These are phyloP conservation scores for Grosmannia penicillata DNA, from an alignment of 2,329 filamentous ascomycete genomes.

Conservation along the genomic window DNA sequence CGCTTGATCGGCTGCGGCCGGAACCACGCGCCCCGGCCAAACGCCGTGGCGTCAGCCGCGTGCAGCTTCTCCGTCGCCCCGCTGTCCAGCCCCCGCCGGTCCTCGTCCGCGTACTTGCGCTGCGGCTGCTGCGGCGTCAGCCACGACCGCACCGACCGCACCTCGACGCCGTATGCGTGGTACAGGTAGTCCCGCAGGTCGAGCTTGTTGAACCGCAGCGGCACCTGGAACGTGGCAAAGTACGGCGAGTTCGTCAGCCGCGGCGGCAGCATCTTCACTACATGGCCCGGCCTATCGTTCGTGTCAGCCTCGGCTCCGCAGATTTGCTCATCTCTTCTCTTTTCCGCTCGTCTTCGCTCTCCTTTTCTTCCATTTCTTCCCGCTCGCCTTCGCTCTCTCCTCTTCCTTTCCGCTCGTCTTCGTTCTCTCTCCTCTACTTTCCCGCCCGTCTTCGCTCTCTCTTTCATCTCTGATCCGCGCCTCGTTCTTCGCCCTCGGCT, in stretches of 20 bases:
- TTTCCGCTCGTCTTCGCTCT: background rate
- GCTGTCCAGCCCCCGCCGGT: slow-evolving; percentile 13
- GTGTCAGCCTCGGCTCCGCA: background rate
- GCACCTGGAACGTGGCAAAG: slow-evolving; percentile 82
- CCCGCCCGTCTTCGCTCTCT: background rate
- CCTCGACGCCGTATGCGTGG: slow-evolving; percentile 67
- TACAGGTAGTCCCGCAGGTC: slow-evolving; percentile 91
- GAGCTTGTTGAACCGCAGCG: slow-evolving; percentile 87
- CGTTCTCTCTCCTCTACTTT: too few relatives aligned
- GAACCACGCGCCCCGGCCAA: slow-evolving; percentile 38
- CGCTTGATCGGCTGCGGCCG: slow-evolving; percentile 66
- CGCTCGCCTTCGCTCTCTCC: background rate
- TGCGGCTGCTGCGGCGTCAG: slow-evolving; percentile 52
- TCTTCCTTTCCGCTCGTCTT: background rate
- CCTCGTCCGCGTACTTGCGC: slow-evolving; percentile 33
- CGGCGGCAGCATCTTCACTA: slow-evolving; percentile 59
- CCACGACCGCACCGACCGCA: slow-evolving; percentile 60
- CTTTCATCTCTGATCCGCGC: too few relatives aligned
- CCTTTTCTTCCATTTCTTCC: background rate
- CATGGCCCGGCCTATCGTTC: slow-evolving; percentile 57
- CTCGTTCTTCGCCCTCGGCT: background rate
- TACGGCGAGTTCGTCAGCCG: slow-evolving; percentile 58
- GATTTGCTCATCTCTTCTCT: background rate
- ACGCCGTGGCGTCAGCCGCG: background rate
- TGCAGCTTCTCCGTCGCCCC: background rate